Evolutionary conservation across 495 filamentous ascomycete genomes (phyloP).

Genomic region (Aspergillus diversus): DNA sequence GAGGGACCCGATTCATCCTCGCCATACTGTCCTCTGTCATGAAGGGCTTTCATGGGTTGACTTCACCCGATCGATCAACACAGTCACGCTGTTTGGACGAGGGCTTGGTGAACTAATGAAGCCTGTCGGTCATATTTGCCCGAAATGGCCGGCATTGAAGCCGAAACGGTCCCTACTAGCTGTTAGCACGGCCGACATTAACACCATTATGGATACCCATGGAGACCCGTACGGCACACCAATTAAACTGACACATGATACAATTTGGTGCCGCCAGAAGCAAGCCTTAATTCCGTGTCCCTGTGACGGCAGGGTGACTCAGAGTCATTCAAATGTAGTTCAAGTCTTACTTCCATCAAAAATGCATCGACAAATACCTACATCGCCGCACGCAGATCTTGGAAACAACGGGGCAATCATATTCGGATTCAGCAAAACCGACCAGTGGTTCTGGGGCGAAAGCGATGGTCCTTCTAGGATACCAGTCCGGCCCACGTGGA

Average conservation of each 20-base stretch:
- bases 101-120: slow-evolving; percentile 40
- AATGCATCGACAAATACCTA: slow-evolving; percentile 14
- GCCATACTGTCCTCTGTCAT: slow-evolving; percentile 26
- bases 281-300: slow-evolving; percentile 21
- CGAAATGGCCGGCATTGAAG: slow-evolving; percentile 27
- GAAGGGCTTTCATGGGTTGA: slow-evolving; percentile 40
- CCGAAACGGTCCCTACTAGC: slow-evolving; percentile 33
- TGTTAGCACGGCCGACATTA: slow-evolving; percentile 25
- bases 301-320: neutral
- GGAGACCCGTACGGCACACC: slow-evolving; percentile 23
- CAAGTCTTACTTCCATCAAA: neutral
- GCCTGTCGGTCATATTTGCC: slow-evolving; percentile 20
- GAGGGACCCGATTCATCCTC: slow-evolving; percentile 29
- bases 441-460: slow-evolving; percentile 17
- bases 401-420: slow-evolving; percentile 10
- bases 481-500: neutral
- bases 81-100: slow-evolving; percentile 39
- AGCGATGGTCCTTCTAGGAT: slow-evolving; percentile 12
- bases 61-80: slow-evolving; percentile 33
- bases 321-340: slow-evolving; percentile 23
- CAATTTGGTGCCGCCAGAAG: slow-evolving; percentile 21
- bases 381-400: neutral
- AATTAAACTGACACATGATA: slow-evolving; percentile 20
- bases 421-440: slow-evolving; percentile 9
- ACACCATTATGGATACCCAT: slow-evolving; percentile 24